Evolutionary conservation across 371 early-diverging fungal species (phyloP).

Genomic region (Batkoa obscura): DNA sequence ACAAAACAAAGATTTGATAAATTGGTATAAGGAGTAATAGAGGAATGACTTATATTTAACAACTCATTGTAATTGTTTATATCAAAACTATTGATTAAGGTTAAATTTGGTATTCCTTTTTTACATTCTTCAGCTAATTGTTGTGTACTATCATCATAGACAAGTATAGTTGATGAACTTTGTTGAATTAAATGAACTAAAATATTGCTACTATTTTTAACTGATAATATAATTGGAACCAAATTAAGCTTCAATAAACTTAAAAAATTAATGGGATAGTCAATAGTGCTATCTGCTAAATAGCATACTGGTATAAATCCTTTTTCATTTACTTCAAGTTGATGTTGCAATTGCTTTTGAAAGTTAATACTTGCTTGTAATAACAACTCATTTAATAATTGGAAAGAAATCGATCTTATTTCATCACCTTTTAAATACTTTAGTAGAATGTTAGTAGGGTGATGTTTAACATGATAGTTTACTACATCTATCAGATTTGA

Average conservation of each 20-base stretch:
- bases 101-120: not conserved
- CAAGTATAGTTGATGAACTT: not conserved
- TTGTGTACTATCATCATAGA: not conserved
- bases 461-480: no score
- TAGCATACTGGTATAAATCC: no score
- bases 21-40: not conserved
- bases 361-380: no score
- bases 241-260: not conserved
- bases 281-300: not conserved
- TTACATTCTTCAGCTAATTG: not conserved
- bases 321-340: no score
- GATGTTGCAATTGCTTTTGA: no score
- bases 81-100: no score
- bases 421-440: no score
- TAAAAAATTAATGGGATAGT: not conserved
- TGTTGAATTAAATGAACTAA: not conserved
- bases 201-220: not conserved
- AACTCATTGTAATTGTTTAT: not conserved
- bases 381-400: no score
- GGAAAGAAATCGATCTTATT: no score
- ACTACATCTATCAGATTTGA: no score
- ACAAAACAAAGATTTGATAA: not conserved
- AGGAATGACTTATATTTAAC: not conserved
- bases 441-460: no score
- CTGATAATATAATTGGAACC: not conserved